phyloP scores from a whole-genome alignment of 75 land plant genomes.

The Gnetum montanum region DNA sequence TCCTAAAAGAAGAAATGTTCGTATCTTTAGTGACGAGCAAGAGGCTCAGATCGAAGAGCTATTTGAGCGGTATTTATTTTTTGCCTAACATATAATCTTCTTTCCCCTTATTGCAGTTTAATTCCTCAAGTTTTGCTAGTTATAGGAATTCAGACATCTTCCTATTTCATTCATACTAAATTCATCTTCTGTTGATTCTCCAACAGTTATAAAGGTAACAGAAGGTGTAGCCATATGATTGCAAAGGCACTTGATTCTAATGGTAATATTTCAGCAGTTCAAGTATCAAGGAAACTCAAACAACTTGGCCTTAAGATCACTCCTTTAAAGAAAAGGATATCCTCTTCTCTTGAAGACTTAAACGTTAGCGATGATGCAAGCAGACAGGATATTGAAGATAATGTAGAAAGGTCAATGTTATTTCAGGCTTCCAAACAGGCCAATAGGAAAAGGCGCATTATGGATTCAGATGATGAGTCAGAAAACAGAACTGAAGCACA shows the following conservation, averaged over 20 bases:
- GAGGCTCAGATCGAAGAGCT: conserved; percentile 49
- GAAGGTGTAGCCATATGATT: conserved; percentile 50
- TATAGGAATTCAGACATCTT: too few species aligned
- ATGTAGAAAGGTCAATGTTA: not conserved
- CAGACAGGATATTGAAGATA: not conserved
- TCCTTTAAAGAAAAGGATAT: conserved; percentile 13
- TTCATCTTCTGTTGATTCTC: not conserved
- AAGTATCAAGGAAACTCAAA: conserved; percentile 55
- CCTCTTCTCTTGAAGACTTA: not conserved
- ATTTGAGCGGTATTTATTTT: conserved; percentile 55
- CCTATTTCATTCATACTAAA: too few species aligned
- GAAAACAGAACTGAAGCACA: not conserved
- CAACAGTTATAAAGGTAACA: conserved; percentile 55
- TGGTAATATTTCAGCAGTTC: conserved; percentile 37
- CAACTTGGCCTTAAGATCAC: conserved; percentile 37
- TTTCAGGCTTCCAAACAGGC: not conserved
- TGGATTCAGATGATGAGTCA: conserved; percentile 8
- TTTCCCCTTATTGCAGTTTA: not conserved
- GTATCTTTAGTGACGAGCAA: conserved; percentile 39
- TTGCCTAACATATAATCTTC: not conserved
- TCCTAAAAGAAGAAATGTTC: conserved; percentile 25
- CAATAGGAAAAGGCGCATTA: conserved; percentile 1
- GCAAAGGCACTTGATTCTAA: conserved; percentile 57
- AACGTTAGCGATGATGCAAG: conserved; percentile 3
- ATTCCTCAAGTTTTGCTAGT: too few species aligned